Base-by-base conservation (phyloP, 2,329 filamentous ascomycete genomes). In the Exophiala bonariae region DNA sequence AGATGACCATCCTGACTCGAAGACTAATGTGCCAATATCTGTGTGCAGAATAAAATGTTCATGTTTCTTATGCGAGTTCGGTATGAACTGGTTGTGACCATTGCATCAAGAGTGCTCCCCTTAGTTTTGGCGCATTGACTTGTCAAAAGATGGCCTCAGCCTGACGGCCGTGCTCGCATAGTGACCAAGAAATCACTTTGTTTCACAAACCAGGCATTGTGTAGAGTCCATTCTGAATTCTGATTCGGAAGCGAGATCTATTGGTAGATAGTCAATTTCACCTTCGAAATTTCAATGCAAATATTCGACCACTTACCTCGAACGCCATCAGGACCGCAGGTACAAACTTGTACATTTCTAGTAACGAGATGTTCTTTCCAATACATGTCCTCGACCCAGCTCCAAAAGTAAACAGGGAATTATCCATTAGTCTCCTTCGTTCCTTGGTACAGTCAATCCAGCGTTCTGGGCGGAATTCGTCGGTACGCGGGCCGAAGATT, bases 391-490 rank as follows among this genome's bases (percentile, higher is more conserved):
- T 59, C 2, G 73, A 66, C 0, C 77, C 77, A 7, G 72, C 72
- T 2, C 77, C 77, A 56, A 80, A 80, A 3, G 41, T 26, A 39
- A 45, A 39, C 19, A 22, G 30, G 16, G 43, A 44, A 3, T 30
- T 69, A 56, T 74, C 75, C 75, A 78, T 78, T 50, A 72, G 71
- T 52, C 65, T 67, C n/a, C 74, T 59, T 53, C 72, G 66, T 4
- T 66, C 66, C 0, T 17, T 17, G 7, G 31, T n/a, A 5, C 30
- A 86, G 89, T 78, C 71, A 3, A 77, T 59, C 76, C 86, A 90
- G 33, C 86, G 66, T 65, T 89, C 86, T 0, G 86, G 86, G 8
- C 82, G 67, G 63, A 79, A 92, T 0, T 61, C 65, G 30, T 88
- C 81, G 0, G 80, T 80, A 52, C 89, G 83, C 8, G 5, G 8